Percentiles rank a stretch among this genome's conserved stretches.
phyloP scores from a whole-genome alignment of 2,329 filamentous ascomycete genomes.

The Simplicillium aogashimaense region DNA sequence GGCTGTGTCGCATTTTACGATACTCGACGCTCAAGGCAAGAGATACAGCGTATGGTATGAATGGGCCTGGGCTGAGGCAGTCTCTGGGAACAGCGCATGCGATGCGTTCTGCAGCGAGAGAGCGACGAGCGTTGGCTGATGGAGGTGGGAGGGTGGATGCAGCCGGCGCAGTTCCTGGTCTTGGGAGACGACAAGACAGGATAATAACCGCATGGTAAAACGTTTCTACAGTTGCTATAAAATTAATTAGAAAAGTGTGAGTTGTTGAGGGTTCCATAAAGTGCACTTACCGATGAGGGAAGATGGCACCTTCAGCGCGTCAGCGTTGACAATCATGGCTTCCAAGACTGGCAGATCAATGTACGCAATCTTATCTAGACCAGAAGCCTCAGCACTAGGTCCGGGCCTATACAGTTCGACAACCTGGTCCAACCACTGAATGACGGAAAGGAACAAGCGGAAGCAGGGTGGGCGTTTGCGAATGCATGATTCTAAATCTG shows the following conservation, averaged over 20 bases:
- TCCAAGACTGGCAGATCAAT: slow-evolving; percentile 48
- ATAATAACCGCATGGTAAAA: slow-evolving; percentile 57
- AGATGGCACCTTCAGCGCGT: slow-evolving; percentile 37
- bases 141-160: slow-evolving; percentile 33
- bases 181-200: slow-evolving; percentile 46
- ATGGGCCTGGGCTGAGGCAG: slow-evolving; percentile 42
- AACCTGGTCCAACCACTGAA: slow-evolving; percentile 46
- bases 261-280: background rate
- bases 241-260: too few relatives aligned
- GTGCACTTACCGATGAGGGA: slow-evolving; percentile 34
- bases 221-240: slow-evolving; percentile 46
- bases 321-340: slow-evolving; percentile 44
- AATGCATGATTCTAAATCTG: slow-evolving; percentile 40
- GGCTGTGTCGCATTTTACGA: slow-evolving; percentile 53
- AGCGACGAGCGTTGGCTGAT: slow-evolving; percentile 45
- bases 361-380: slow-evolving; percentile 31
- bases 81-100: slow-evolving; percentile 43
- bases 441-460: slow-evolving; percentile 43
- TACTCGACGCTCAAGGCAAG: slow-evolving; percentile 53
- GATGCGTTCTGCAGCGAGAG: slow-evolving; percentile 47
- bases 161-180: slow-evolving; percentile 26
- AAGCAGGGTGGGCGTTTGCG: slow-evolving; percentile 42
- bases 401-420: slow-evolving; percentile 50
- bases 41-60: slow-evolving; percentile 52
- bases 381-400: slow-evolving; percentile 27